Percentiles rank a stretch among this genome's conserved stretches.
These are phyloP conservation scores for Fusarium floridanum DNA, from an alignment of 2,329 filamentous ascomycete species.

Conservation along the genomic window DNA sequence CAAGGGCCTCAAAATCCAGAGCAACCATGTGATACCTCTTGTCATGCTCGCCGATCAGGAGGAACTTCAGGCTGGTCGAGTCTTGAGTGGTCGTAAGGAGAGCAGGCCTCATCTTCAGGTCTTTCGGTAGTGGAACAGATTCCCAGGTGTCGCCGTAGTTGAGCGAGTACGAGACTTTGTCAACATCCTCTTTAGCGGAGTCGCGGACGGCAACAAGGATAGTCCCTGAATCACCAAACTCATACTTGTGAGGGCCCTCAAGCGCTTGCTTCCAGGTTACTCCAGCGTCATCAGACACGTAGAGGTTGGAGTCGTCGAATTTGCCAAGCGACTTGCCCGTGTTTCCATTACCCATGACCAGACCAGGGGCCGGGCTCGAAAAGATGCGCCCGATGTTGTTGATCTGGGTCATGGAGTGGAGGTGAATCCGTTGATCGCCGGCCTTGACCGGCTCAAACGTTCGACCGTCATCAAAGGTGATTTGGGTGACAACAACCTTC, in stretches of 20 bases:
- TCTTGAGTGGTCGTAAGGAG: conserved; percentile 90
- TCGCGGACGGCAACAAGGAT: conserved; percentile 87
- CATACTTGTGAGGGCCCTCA: conserved; percentile 91
- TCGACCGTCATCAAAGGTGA: conserved; percentile 95
- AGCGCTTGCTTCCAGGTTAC: conserved; percentile 83
- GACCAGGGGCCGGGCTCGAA: conserved; percentile 91
- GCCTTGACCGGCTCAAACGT: conserved; percentile 82
- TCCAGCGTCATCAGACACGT: conserved; percentile 91
- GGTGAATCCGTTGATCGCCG: conserved; percentile 78
- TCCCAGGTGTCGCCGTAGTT: conserved; percentile 92
- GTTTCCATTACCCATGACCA: conserved; percentile 96
- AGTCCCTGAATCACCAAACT: conserved; percentile 94
- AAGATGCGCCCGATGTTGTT: conserved; percentile 88
- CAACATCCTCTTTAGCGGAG: conserved; percentile 71
- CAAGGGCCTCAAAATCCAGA: conserved; percentile 85
- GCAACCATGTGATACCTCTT: conserved; percentile 75
- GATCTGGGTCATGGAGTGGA: conserved; percentile 92
- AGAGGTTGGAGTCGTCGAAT: conserved; percentile 83
- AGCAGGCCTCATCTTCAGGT: conserved; percentile 75
- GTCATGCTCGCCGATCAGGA: conserved; percentile 76
- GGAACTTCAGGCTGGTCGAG: conserved; percentile 91
- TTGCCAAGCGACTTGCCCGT: conserved; percentile 79
- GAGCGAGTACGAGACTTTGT: conserved; percentile 79
- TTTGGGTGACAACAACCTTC: conserved; percentile 82
- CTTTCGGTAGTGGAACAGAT: conserved; percentile 74